Conservation (phyloP, 176 grass and related monocot species). For the Saccharum spontaneum region DNA sequence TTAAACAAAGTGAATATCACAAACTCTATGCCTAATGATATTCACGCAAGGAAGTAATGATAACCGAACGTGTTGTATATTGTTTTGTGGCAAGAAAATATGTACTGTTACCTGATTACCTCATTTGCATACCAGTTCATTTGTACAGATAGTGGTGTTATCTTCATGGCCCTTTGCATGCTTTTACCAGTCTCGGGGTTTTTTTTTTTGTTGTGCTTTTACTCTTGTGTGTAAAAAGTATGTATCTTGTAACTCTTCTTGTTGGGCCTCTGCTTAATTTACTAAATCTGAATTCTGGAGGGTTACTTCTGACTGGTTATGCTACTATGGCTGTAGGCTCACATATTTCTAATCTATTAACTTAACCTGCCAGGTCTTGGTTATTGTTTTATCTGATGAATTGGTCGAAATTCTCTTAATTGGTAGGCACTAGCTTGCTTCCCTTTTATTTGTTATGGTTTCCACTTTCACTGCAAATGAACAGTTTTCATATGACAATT, state of each 20-base stretch:
- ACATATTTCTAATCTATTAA: neutral
- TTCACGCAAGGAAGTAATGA: neutral
- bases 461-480: constrained; percentile 12
- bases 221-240: neutral
- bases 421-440: neutral
- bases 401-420: constrained; percentile 7
- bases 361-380: neutral
- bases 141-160: neutral
- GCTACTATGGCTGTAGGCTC: neutral
- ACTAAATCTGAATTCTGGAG: constrained; percentile 17
- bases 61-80: neutral
- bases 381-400: constrained; percentile 17
- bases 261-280: neutral
- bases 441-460: neutral
- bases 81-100: neutral
- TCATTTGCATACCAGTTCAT: neutral
- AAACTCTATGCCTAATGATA: neutral
- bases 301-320: neutral
- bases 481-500: neutral
- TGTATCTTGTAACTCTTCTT: constrained; percentile 14
- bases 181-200: neutral
- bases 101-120: constrained; percentile 7
- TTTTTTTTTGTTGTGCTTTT: neutral
- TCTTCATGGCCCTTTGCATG: neutral
- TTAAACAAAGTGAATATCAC: neutral